Percentiles rank a stretch among this genome's conserved stretches.
Evolutionary conservation across 192 early-diverging fungal species (phyloP).

Genomic region (Allomyces macrogynus): DNA sequence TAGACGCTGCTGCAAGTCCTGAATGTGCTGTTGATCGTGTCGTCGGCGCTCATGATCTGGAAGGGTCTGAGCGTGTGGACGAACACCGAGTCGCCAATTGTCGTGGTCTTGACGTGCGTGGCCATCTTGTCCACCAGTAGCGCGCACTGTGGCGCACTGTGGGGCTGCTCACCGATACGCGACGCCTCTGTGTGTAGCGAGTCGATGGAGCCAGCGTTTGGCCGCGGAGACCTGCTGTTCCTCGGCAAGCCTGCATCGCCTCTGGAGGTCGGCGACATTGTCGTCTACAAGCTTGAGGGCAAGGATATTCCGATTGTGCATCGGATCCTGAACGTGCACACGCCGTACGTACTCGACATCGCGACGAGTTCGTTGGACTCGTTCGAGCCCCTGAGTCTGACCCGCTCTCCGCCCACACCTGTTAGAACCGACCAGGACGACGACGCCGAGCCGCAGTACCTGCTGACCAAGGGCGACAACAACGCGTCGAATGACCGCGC

Average conservation of each 20-base stretch:
- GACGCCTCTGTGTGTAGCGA: slow-evolving; percentile 25
- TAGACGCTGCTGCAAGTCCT: slow-evolving; percentile 41
- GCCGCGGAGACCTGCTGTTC: slow-evolving; percentile 81
- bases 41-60: slow-evolving; percentile 93
- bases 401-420: background rate
- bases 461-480: slow-evolving; percentile 96
- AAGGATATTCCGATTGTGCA: slow-evolving; percentile 92
- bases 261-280: slow-evolving; percentile 75
- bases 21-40: slow-evolving; percentile 71
- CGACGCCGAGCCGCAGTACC: slow-evolving; percentile 24
- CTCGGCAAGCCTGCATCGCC: slow-evolving; percentile 51
- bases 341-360: slow-evolving; percentile 29
- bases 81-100: slow-evolving; percentile 88
- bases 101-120: slow-evolving; percentile 73
- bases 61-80: slow-evolving; percentile 67
- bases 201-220: slow-evolving; percentile 94
- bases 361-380: too few species aligned
- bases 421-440: too few species aligned
- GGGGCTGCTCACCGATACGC: background rate
- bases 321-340: slow-evolving; percentile 80
- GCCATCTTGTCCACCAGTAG: background rate
- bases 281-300: slow-evolving; percentile 76
- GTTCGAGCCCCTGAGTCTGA: slow-evolving; percentile 1
- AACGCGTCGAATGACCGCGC: slow-evolving; percentile 79
- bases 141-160: too few species aligned